Conservation (phyloP, 495 filamentous ascomycete species). For the Sabuloglossum arenarium region DNA sequence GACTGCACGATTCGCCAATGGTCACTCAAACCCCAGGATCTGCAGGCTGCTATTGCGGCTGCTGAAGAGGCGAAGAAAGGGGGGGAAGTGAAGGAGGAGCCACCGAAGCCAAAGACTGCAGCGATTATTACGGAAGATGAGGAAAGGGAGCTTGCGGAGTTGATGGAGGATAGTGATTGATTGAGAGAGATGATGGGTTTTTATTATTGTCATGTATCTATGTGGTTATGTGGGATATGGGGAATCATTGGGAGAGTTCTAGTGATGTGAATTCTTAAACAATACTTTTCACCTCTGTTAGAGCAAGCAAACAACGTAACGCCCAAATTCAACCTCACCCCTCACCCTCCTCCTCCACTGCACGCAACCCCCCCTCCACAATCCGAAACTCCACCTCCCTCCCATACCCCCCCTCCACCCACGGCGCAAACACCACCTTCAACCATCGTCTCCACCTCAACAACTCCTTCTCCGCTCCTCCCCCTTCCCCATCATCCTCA, state of each 20-base stretch:
- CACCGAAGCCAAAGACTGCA: constrained; percentile 2
- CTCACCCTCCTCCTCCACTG: constrained; percentile 10
- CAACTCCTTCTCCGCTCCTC: constrained; percentile 4
- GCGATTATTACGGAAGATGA: constrained; percentile 54
- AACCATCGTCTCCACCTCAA: constrained; percentile 37
- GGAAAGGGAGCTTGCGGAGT: constrained; percentile 66
- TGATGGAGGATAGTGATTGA: constrained; percentile 57
- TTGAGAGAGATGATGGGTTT: too few species aligned
- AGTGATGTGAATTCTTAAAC: too few species aligned
- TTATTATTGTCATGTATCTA: too few species aligned
- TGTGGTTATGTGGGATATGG: too few species aligned
- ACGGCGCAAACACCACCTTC: constrained; percentile 63
- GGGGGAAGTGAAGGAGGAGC: constrained; percentile 15
- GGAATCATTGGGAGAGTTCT: too few species aligned
- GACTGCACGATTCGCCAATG: constrained; percentile 76
- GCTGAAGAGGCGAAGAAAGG: constrained; percentile 23
- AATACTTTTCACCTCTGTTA: too few species aligned
- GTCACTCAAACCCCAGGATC: constrained; percentile 41
- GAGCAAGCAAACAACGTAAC: too few species aligned
- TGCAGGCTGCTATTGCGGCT: constrained; percentile 25
- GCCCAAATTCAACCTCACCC: too few species aligned
- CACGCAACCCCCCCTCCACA: constrained; percentile 29
- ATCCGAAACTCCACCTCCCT: constrained; percentile 35
- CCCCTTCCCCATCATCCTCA: neutral
- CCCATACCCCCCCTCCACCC: constrained; percentile 29